Evolutionary conservation across 768 basidiomycete species (phyloP).

Genomic region (Erythrobasidium yunnanense): DNA sequence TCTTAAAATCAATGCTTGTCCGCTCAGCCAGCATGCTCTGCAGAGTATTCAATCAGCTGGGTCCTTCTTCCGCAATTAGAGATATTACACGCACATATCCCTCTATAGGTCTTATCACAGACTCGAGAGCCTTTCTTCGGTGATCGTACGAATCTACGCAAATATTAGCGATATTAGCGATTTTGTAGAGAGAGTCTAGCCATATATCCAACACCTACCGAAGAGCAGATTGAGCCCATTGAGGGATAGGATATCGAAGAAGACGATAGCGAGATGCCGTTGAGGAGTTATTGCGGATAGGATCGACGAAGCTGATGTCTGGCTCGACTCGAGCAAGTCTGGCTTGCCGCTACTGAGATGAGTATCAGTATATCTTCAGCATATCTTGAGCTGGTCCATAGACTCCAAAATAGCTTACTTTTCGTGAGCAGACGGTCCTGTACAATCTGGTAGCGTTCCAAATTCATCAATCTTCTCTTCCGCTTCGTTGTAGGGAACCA

Average conservation of each 20-base stretch:
- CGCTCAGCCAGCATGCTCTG: constrained; percentile 51
- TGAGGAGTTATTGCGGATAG: not conserved
- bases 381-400: too few species aligned
- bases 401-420: too few species aligned
- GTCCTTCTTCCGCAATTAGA: not conserved
- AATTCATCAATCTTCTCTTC: constrained; percentile 57
- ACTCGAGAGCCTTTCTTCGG: constrained; percentile 57
- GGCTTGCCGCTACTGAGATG: not conserved
- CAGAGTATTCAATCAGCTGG: not conserved
- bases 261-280: constrained; percentile 59
- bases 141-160: constrained; percentile 47
- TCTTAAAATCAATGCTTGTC: constrained; percentile 44
- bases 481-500: constrained; percentile 66
- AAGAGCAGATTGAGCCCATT: constrained; percentile 54
- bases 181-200: too few species aligned
- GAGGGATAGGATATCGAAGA: constrained; percentile 72
- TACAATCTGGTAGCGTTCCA: constrained; percentile 34
- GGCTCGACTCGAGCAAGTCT: not conserved
- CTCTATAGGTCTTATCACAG: constrained; percentile 48
- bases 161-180: too few species aligned
- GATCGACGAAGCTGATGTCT: not conserved
- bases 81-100: constrained; percentile 46
- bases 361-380: not conserved
- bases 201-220: constrained; percentile 24
- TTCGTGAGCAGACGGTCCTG: not conserved